These are phyloP conservation scores for Mucor plumbeus DNA, from an alignment of 371 early-diverging fungal genomes.

Conservation along the genomic window DNA sequence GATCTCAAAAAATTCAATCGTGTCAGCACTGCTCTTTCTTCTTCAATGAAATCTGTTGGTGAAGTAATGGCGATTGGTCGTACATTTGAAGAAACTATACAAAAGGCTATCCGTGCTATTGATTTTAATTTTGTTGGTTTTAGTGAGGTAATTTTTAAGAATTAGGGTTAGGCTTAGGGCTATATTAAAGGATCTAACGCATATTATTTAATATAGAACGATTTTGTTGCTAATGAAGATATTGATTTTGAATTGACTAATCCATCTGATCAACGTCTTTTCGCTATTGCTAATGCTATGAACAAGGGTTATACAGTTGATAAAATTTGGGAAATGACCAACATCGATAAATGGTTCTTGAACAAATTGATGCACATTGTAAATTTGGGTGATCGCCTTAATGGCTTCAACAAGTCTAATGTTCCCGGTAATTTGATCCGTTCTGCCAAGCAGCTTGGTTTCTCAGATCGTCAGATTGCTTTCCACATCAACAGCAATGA, in stretches of 20 bases:
- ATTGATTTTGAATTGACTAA: constrained; percentile 81
- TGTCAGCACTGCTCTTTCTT: constrained; percentile 84
- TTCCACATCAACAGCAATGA: constrained; percentile 79
- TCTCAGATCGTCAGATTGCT: constrained; percentile 89
- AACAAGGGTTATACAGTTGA: constrained; percentile 87
- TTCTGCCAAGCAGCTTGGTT: constrained; percentile 88
- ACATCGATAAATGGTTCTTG: constrained; percentile 95
- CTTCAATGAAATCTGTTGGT: constrained; percentile 96
- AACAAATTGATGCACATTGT: constrained; percentile 81
- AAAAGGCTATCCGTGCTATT: constrained; percentile 93
- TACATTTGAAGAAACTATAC: constrained; percentile 95
- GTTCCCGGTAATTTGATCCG: constrained; percentile 64
- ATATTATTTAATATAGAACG: constrained; percentile 43
- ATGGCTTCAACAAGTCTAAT: constrained; percentile 49
- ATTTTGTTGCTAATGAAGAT: constrained; percentile 57
- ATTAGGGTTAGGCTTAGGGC: background rate
- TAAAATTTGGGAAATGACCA: constrained; percentile 82
- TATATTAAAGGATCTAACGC: background rate
- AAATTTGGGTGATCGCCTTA: constrained; percentile 47
- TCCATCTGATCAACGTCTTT: constrained; percentile 90
- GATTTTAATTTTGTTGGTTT: constrained; percentile 88
- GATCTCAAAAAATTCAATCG: constrained; percentile 93
- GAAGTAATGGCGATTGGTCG: constrained; percentile 97
- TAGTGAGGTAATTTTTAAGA: constrained; percentile 44
- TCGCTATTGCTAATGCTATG: constrained; percentile 91